Conservation (phyloP, 495 filamentous ascomycete genomes). For the Zalerion maritima region DNA sequence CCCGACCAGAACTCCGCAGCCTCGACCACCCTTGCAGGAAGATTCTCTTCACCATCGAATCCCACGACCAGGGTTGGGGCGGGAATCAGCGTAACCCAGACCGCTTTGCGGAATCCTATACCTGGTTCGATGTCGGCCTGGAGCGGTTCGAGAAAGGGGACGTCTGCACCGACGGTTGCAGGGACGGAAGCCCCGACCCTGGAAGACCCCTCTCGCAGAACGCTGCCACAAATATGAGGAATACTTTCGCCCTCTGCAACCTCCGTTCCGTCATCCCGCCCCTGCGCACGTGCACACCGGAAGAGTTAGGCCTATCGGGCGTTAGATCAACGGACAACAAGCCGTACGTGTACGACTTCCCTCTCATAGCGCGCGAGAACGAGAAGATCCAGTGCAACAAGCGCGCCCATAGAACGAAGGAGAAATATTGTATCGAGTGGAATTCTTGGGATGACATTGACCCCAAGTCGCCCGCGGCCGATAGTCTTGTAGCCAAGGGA, state of each 20-base stretch:
- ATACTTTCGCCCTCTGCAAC: conserved; percentile 8
- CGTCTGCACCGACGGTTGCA: conserved; percentile 9
- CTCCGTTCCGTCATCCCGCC: conserved; percentile 15
- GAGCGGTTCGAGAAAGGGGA: conserved; percentile 24
- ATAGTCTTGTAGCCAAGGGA: conserved; percentile 25
- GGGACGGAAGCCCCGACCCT: conserved; percentile 1
- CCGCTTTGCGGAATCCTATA: conserved; percentile 40
- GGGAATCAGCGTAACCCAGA: conserved; percentile 11
- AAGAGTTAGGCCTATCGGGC: neutral
- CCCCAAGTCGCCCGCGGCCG: conserved; percentile 28
- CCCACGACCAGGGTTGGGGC: conserved; percentile 55
- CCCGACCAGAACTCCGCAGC: conserved; percentile 5
- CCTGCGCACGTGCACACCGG: conserved; percentile 1
- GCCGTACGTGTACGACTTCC: conserved; percentile 21
- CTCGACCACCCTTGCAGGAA: conserved; percentile 34
- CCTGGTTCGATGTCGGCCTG: conserved; percentile 56
- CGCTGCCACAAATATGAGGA: conserved; percentile 4
- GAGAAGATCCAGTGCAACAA: conserved; percentile 41
- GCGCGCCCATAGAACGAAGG: conserved; percentile 15
- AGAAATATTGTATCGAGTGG: conserved; percentile 41
- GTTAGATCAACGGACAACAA: too few relatives aligned
- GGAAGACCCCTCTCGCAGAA: conserved; percentile 1
- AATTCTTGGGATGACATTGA: conserved; percentile 33
- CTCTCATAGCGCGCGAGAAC: conserved; percentile 23
- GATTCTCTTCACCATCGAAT: conserved; percentile 50